phyloP scores from a whole-genome alignment of 2,329 filamentous ascomycete species.

The Calonectria pseudoturangicola region DNA sequence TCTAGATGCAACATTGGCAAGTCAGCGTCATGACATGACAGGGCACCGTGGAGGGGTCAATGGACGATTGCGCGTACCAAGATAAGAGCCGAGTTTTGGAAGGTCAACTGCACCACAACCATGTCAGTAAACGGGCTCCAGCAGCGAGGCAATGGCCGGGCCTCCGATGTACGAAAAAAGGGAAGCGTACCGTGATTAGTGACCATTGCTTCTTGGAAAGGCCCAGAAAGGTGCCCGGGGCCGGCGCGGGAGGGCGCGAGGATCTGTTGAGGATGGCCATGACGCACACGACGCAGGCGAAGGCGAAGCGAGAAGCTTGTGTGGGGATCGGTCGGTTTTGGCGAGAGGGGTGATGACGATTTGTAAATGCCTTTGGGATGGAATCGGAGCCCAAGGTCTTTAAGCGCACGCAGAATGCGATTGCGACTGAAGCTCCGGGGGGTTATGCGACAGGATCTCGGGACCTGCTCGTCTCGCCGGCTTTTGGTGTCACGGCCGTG shows the following conservation, averaged over 20 bases:
- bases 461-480: slow-evolving; percentile 6
- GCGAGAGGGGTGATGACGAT: slow-evolving; percentile 19
- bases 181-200: slow-evolving; percentile 46
- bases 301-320: slow-evolving; percentile 23
- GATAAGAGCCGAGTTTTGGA: slow-evolving; percentile 85
- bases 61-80: slow-evolving; percentile 69
- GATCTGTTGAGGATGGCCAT: slow-evolving; percentile 51
- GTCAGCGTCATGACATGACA: slow-evolving; percentile 78
- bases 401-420: slow-evolving; percentile 46
- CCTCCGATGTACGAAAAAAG: not conserved
- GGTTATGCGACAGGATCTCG: slow-evolving; percentile 41
- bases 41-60: slow-evolving; percentile 57
- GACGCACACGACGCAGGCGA: slow-evolving; percentile 30
- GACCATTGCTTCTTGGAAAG: slow-evolving; percentile 55
- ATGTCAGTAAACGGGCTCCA: slow-evolving; percentile 39
- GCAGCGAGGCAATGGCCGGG: not conserved
- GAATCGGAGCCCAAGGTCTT: slow-evolving; percentile 21
- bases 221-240: slow-evolving; percentile 47
- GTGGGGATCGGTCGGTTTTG: slow-evolving; percentile 1
- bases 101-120: slow-evolving; percentile 76
- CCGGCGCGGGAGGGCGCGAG: slow-evolving; percentile 35
- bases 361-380: not conserved
- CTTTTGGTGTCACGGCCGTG: slow-evolving; percentile 9
- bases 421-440: slow-evolving; percentile 36
- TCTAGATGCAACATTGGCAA: slow-evolving; percentile 65